Evolutionary conservation across 768 basidiomycete species (phyloP).

Genomic region (Boletus subcaerulescens): DNA sequence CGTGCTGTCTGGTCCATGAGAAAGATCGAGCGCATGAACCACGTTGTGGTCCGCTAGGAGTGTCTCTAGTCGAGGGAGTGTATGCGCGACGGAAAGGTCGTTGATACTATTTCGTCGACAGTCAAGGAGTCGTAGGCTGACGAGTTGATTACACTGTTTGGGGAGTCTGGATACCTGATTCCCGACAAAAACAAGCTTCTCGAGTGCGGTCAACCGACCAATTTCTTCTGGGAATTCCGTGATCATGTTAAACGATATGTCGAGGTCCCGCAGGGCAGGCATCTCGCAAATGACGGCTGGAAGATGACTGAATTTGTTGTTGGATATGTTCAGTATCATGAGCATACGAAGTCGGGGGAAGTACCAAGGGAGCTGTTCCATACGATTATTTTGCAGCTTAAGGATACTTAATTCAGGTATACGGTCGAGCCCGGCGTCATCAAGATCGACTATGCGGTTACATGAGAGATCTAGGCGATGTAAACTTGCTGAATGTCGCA

Average conservation of each 20-base stretch:
- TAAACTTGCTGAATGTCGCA: constrained; percentile 71
- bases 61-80: constrained; percentile 63
- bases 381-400: constrained; percentile 85
- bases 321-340: constrained; percentile 85
- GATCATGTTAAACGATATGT: constrained; percentile 93
- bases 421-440: constrained; percentile 79
- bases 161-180: constrained; percentile 80
- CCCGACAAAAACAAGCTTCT: constrained; percentile 77
- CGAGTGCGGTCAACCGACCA: constrained; percentile 62
- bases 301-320: constrained; percentile 84
- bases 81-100: constrained; percentile 67
- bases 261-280: constrained; percentile 73
- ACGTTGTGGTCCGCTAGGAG: constrained; percentile 82
- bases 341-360: constrained; percentile 74
- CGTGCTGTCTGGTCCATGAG: constrained; percentile 62
- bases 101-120: constrained; percentile 81
- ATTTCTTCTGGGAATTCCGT: constrained; percentile 78
- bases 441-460: constrained; percentile 87
- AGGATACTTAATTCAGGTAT: constrained; percentile 68
- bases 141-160: constrained; percentile 50
- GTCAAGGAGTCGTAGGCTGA: constrained; percentile 68
- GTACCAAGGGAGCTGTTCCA: constrained; percentile 82
- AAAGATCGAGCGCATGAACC: constrained; percentile 76
- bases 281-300: constrained; percentile 77
- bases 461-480: constrained; percentile 84